Base-by-base conservation (phyloP, 1,139 yeast genomes). In the Pneumocystis jirovecii region DNA sequence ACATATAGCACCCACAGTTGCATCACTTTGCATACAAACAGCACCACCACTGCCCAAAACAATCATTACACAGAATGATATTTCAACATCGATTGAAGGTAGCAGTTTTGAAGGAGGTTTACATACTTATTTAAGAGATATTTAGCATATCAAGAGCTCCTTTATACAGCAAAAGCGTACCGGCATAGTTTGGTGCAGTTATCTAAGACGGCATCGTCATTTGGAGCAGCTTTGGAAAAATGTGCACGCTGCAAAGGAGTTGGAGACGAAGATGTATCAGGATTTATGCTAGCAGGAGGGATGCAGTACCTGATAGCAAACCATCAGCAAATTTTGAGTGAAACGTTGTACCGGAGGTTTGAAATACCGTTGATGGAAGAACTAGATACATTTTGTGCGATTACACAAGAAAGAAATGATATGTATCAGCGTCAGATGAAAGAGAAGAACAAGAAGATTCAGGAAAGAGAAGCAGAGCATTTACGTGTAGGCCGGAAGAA, bases 261-360 rank as follows among this genome's bases (percentile, higher is more conserved):
- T 42, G 86, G 83, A 19, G 75, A 76, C 34, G 83, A 85, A 0
- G 81, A 85, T 1, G 65, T 65, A 35, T 87, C 86, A 70, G 89
- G 90, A 3, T 74, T 89, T 21, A 76, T 83, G 70, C 82, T 85
- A 62, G 89, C 93, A 0, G 87, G 90, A 60, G 96, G 96, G 0
- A 76, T 89, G 66, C 93, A 89, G 71, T 85, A 83, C 71, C 79
- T 89, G 64, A 81, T 88, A 21, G 85, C 95, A 0, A 88, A 88
- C 73, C 95, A 88, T 71, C 86, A 87, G 69, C 85, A 85, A 68
- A 83, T 89, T 8, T 78, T 89, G 68, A 82, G 89, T 34, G 78
- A 83, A 65, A 76, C 85, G 64, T 74, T 89, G 2, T 76, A 77
- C 31, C 73, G 78, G 12, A 79, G 81, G 60, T 83, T 88, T 71